phyloP scores from a whole-genome alignment of 1,284 basidiomycete species.

The Cystobasidium pallidum region DNA sequence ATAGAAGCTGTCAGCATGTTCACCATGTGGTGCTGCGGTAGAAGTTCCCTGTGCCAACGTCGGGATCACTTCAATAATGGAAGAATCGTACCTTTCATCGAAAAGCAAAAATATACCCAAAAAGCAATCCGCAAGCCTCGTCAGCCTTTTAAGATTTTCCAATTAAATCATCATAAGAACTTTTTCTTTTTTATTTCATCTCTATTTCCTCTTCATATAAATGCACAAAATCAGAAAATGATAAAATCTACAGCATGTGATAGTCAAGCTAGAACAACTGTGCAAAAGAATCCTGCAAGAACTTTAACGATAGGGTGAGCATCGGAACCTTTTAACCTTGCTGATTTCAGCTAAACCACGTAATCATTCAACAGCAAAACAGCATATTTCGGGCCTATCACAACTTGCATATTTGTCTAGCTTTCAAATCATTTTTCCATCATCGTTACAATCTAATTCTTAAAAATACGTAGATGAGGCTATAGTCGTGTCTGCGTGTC shows the following conservation, averaged over 20 bases:
- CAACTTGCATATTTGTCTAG: constrained; percentile 17
- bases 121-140: too few relatives aligned
- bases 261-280: constrained; percentile 7
- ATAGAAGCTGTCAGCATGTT: background rate
- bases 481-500: too few relatives aligned
- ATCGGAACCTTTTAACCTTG: background rate
- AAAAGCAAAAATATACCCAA: background rate
- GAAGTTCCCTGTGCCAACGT: too few relatives aligned
- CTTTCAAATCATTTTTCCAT: background rate
- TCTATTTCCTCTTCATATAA: background rate
- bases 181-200: background rate
- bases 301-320: constrained; percentile 8
- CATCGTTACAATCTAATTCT: background rate
- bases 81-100: too few relatives aligned
- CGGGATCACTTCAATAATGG: too few relatives aligned
- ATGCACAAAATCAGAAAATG: constrained; percentile 1
- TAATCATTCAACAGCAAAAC: background rate
- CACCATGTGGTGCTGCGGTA: too few relatives aligned
- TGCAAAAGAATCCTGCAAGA: constrained; percentile 1
- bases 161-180: too few relatives aligned
- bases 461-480: too few relatives aligned
- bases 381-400: constrained; percentile 16
- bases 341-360: background rate
- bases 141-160: too few relatives aligned
- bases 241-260: constrained; percentile 11